Conservation (phyloP, 78 protist species). For the Goniomonas avonlea region DNA sequence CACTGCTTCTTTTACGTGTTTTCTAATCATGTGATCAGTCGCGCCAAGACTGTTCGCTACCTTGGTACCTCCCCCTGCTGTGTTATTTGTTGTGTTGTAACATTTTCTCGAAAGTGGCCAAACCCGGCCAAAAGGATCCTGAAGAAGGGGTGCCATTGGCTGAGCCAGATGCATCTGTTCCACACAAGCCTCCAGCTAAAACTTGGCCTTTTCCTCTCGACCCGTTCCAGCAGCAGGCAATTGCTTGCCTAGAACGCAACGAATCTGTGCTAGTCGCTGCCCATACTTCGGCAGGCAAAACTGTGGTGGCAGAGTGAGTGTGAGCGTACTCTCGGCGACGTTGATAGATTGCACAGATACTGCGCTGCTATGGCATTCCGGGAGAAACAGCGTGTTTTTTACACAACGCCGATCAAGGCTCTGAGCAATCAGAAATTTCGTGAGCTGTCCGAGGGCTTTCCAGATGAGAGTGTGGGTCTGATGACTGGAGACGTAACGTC, state of each 20-base stretch:
- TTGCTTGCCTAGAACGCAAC: constrained; percentile 19
- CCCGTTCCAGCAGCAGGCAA: constrained; percentile 41
- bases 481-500: constrained; percentile 85
- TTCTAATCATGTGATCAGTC: too few relatives aligned
- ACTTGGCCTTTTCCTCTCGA: constrained; percentile 52
- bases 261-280: constrained; percentile 93
- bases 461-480: constrained; percentile 77
- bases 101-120: too few relatives aligned
- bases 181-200: too few relatives aligned
- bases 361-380: constrained; percentile 66
- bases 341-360: too few relatives aligned
- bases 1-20: too few relatives aligned
- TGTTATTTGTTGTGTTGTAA: too few relatives aligned
- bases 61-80: too few relatives aligned
- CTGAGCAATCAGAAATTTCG: constrained; percentile 80
- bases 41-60: too few relatives aligned
- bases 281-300: constrained; percentile 98
- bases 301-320: constrained; percentile 85
- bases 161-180: too few relatives aligned
- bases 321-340: too few relatives aligned
- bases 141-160: too few relatives aligned
- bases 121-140: too few relatives aligned
- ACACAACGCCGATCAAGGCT: constrained; percentile 88
- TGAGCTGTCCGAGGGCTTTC: constrained; percentile 41
- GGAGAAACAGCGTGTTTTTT: constrained; percentile 66